Evolutionary conservation across 208 protist genomes (phyloP).

Genomic region (Trypanosoma avium): DNA sequence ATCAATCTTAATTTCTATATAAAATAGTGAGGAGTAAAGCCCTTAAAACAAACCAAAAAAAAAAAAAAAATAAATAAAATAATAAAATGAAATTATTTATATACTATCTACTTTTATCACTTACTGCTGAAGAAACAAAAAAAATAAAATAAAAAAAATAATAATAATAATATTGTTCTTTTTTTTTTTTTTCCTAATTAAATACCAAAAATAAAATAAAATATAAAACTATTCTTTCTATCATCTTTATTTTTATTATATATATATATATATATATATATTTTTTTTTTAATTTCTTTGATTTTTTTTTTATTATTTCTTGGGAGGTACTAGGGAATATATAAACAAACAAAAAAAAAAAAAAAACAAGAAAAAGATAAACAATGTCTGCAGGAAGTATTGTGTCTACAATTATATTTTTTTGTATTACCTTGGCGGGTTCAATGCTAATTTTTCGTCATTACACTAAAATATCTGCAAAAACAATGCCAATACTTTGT

Average conservation of each 20-base stretch:
- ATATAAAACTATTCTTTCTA: neutral
- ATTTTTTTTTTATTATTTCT: slow-evolving; percentile 7
- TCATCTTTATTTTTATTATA: slow-evolving; percentile 20
- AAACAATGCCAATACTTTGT: slow-evolving; percentile 62
- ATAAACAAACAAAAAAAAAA: neutral
- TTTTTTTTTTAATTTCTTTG: neutral
- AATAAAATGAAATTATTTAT: slow-evolving; percentile 3
- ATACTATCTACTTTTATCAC: no score
- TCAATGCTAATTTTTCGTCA: slow-evolving; percentile 67
- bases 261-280: neutral
- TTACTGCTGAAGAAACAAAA: slow-evolving; percentile 12
- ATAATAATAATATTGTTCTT: neutral
- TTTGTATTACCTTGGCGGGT: slow-evolving; percentile 49
- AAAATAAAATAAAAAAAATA: neutral
- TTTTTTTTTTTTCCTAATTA: neutral
- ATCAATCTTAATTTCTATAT: neutral
- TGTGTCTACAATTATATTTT: slow-evolving; percentile 67
- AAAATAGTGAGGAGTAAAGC: neutral
- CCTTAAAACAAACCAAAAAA: neutral
- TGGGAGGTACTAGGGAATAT: neutral
- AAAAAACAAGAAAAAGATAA: neutral
- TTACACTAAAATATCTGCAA: slow-evolving; percentile 77
- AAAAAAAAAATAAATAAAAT: slow-evolving; percentile 11
- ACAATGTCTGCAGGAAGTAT: slow-evolving; percentile 54
- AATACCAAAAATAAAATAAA: slow-evolving; percentile 1